Conservation (phyloP, 768 basidiomycete species). For the Sporobolomyces pararoseus region DNA sequence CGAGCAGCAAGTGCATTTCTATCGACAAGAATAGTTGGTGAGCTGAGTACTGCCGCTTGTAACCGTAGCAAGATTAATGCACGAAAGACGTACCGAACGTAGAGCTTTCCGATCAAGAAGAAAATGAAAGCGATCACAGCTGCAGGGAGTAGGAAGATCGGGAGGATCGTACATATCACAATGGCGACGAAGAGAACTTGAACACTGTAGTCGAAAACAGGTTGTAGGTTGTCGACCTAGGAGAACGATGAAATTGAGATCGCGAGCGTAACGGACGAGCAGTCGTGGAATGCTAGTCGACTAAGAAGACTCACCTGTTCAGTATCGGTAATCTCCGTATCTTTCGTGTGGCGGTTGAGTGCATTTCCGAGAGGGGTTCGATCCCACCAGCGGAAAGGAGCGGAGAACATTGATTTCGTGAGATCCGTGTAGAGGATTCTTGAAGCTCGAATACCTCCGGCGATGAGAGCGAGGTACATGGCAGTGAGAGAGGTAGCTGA, state of each 20-base stretch:
- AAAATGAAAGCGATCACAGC: constrained; percentile 47
- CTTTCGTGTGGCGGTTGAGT: constrained; percentile 32
- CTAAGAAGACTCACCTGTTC: constrained; percentile 14
- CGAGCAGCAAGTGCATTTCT: constrained; percentile 44
- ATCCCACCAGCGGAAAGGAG: constrained; percentile 39
- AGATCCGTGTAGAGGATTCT: constrained; percentile 17
- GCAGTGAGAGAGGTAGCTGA: constrained; percentile 28
- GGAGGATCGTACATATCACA: constrained; percentile 26
- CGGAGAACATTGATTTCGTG: constrained; percentile 24
- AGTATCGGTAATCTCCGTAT: constrained; percentile 37
- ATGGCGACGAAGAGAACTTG: constrained; percentile 36
- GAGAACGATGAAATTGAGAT: not conserved
- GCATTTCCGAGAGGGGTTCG: constrained; percentile 22
- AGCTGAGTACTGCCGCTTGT: not conserved
- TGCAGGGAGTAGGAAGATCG: constrained; percentile 33
- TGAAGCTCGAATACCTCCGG: constrained; percentile 28
- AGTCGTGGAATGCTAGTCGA: not conserved
- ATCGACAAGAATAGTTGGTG: constrained; percentile 48
- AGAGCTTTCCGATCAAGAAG: constrained; percentile 48
- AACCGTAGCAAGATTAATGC: not conserved
- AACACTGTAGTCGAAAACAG: constrained; percentile 45
- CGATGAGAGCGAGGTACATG: constrained; percentile 39
- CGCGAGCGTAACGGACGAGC: not conserved
- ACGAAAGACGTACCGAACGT: constrained; percentile 46
- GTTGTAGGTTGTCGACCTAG: constrained; percentile 30